Evolutionary conservation across 352 stramenopile species (phyloP), one percentile per base, ranked within the genome.

Genomic region (Hyaloperonospora brassicae): DNA sequence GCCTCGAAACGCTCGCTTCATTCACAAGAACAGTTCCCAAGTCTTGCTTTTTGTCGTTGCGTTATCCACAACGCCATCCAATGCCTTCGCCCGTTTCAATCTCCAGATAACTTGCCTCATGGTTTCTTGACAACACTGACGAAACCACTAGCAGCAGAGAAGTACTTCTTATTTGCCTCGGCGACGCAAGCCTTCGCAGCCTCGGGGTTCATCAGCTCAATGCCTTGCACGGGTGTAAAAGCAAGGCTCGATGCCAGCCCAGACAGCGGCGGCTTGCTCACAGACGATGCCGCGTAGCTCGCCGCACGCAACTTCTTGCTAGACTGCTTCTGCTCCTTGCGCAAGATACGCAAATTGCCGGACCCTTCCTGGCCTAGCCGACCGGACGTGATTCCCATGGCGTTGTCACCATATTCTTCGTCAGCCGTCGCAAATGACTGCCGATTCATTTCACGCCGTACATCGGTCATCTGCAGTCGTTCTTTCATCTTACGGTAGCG

Each of bases 91-190:
- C 17, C 17, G 17, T 17, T 17, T 17, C 17, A 17, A 17, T 17
- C 17, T 17, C 17, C 17, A 17, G 17, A 17, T 17, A 17, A 0
- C 17, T 17, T 17, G 17, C 17, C 17, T 17, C 17, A 17, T 17
- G 17, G 17, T 47, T 92, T 83, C 68, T 89, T 90, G 41, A 97
- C 58, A 41, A 97, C 93, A 46, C 88, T 97, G 52, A 98, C 88
- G 66, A 99, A 99, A 36, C 96, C 96, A 62, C 86, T 96, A 60
- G 83, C 87, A 34, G 95, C 78, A 34, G 88, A 88, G 60, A 99
- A 99, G 79, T 97, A 99, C 69, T 98, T 98, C 45, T 97, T 92
- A 74, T 99, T 99, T 14, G 95, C 95, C 42, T 96, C 78, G 17
- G 86, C 76, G 24, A 98, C 87, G 25, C 85, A 75, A 50, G 87